phyloP scores from a whole-genome alignment of 2,329 filamentous ascomycete genomes.

The Seiridium cupressi region DNA sequence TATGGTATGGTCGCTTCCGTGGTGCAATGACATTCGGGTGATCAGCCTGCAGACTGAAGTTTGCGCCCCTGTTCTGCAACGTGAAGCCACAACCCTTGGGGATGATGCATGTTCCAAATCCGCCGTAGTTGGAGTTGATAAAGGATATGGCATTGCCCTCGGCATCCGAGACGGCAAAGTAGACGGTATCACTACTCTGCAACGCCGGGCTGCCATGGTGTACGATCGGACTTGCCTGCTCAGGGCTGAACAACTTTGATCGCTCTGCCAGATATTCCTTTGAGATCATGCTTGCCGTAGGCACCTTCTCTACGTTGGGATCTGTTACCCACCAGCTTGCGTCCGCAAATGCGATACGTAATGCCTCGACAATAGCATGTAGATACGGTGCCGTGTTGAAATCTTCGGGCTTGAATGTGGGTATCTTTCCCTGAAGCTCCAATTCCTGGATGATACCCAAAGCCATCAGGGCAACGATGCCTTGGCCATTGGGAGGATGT shows the following conservation, averaged over 20 bases:
- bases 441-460: constrained; percentile 88
- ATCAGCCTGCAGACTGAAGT: constrained; percentile 68
- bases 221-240: constrained; percentile 58
- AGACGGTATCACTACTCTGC: constrained; percentile 87
- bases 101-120: constrained; percentile 85
- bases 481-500: constrained; percentile 94
- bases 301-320: constrained; percentile 69
- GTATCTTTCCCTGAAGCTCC: constrained; percentile 72
- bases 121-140: constrained; percentile 93
- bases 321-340: constrained; percentile 89
- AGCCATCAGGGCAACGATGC: constrained; percentile 91
- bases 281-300: constrained; percentile 67
- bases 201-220: constrained; percentile 78
- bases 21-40: constrained; percentile 83
- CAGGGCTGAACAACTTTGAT: constrained; percentile 54
- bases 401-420: constrained; percentile 64
- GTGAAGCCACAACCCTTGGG: constrained; percentile 87
- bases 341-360: constrained; percentile 89
- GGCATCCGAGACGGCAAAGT: constrained; percentile 81
- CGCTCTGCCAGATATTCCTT: constrained; percentile 73
- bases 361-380: constrained; percentile 82
- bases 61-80: constrained; percentile 87
- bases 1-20: constrained; percentile 90
- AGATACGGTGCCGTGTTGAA: constrained; percentile 82
- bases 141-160: constrained; percentile 90